Conservation (phyloP, 2,329 filamentous ascomycete genomes). For the Chaetomiaceae sp. region DNA sequence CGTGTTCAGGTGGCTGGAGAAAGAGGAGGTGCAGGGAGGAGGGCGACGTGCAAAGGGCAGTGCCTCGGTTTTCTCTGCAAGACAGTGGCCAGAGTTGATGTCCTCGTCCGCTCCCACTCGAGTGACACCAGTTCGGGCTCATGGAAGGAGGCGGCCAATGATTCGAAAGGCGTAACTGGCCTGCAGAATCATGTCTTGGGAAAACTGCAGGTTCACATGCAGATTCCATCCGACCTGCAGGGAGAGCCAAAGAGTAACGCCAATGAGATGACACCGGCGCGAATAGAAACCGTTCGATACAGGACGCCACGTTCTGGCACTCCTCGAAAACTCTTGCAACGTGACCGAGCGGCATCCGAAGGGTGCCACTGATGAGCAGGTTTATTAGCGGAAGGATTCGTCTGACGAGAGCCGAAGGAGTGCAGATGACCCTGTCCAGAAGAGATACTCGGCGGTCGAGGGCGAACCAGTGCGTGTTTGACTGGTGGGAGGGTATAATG, state of each 20-base stretch:
- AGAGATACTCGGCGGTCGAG: background rate
- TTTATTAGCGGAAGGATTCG: background rate
- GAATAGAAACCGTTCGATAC: background rate
- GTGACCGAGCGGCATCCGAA: background rate
- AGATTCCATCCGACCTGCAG: constrained; percentile 2
- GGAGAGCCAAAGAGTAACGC: background rate
- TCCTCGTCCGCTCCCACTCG: background rate
- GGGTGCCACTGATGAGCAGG: background rate
- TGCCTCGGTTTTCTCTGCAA: background rate
- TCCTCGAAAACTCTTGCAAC: background rate
- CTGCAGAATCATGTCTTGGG: constrained; percentile 13
- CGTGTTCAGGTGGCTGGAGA: background rate
- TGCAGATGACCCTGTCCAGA: background rate
- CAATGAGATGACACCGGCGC: background rate
- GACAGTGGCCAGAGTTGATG: background rate
- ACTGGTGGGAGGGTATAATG: background rate
- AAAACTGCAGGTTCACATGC: constrained; percentile 3
- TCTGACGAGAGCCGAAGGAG: background rate
- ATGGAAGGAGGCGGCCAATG: background rate
- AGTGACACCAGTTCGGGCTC: background rate
- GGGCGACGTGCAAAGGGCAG: background rate
- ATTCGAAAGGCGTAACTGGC: background rate
- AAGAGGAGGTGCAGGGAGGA: background rate
- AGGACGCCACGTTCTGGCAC: constrained; percentile 16
- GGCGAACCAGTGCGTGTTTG: too few relatives aligned